These are phyloP conservation scores for Limonium bicolor DNA, from an alignment of 148 eudicot species.

Conservation along the genomic window DNA sequence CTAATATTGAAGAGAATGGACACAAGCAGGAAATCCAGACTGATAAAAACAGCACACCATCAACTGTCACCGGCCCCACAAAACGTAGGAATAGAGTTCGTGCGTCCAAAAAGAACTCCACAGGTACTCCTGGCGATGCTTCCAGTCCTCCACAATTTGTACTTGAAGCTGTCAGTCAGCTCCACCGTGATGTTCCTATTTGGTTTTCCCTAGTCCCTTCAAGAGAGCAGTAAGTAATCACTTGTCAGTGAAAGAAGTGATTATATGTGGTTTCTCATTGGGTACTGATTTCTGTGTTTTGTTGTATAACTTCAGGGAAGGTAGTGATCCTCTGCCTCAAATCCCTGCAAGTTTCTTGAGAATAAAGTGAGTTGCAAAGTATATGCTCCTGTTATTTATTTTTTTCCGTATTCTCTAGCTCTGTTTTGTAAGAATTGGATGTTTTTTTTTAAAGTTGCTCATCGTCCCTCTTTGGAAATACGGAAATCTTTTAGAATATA, in stretches of 20 bases:
- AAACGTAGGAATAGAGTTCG: constrained; percentile 48
- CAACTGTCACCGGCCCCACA: constrained; percentile 18
- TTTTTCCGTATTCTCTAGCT: not conserved
- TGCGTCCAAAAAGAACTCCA: constrained; percentile 17
- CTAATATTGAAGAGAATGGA: constrained; percentile 31
- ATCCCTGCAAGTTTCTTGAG: constrained; percentile 59
- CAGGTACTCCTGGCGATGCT: constrained; percentile 20
- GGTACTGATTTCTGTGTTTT: no score
- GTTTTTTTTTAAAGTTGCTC: not conserved
- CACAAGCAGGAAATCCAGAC: constrained; percentile 25
- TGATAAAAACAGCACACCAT: constrained; percentile 17
- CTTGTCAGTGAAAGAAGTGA: not conserved
- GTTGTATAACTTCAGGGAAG: constrained; percentile 70
- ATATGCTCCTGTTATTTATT: not conserved
- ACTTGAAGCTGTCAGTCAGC: constrained; percentile 20
- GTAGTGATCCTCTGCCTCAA: constrained; percentile 57
- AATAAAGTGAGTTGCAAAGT: constrained; percentile 51
- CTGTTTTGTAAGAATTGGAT: not conserved
- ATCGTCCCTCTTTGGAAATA: no score
- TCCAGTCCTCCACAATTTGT: constrained; percentile 19
- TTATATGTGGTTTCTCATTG: no score
- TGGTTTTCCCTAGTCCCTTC: constrained; percentile 83
- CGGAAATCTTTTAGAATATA: no score
- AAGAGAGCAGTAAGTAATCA: constrained; percentile 48
- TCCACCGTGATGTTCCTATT: constrained; percentile 44